Conservation (phyloP, 2,329 filamentous ascomycete genomes). For the Ceratocystis alfenasii region DNA sequence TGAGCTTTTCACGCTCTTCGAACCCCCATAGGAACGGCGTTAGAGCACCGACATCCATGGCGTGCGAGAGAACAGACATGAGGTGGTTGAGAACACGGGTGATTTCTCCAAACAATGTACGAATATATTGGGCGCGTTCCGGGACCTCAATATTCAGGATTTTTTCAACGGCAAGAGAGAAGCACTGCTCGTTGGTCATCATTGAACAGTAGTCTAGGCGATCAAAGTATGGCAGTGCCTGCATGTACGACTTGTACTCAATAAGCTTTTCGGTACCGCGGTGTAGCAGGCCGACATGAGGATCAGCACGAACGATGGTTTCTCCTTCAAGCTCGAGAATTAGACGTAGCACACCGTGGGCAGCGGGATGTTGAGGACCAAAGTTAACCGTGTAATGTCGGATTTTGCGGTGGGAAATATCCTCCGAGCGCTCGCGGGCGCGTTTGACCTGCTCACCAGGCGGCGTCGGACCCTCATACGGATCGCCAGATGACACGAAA, state of each 20-base stretch:
- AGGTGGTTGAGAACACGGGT: slow-evolving; percentile 92
- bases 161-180: slow-evolving; percentile 91
- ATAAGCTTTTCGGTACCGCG: slow-evolving; percentile 98
- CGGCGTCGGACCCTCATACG: slow-evolving; percentile 36
- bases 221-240: slow-evolving; percentile 97
- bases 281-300: slow-evolving; percentile 91
- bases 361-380: slow-evolving; percentile 93
- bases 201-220: slow-evolving; percentile 98
- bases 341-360: slow-evolving; percentile 92
- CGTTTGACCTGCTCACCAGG: slow-evolving; percentile 36
- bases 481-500: slow-evolving; percentile 44
- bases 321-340: slow-evolving; percentile 97
- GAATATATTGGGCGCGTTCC: slow-evolving; percentile 89
- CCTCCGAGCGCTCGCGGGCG: slow-evolving; percentile 33
- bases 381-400: slow-evolving; percentile 99
- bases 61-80: slow-evolving; percentile 94
- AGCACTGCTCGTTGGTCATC: slow-evolving; percentile 99
- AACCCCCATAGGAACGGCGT: slow-evolving; percentile 99
- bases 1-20: slow-evolving; percentile 98
- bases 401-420: slow-evolving; percentile 62
- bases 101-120: slow-evolving; percentile 89
- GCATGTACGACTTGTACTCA: slow-evolving; percentile 98
- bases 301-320: slow-evolving; percentile 91
- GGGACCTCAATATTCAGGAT: slow-evolving; percentile 93
- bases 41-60: slow-evolving; percentile 96